phyloP scores from a whole-genome alignment of 2,329 filamentous ascomycete species.

The Ceratocystis eucalypticola region DNA sequence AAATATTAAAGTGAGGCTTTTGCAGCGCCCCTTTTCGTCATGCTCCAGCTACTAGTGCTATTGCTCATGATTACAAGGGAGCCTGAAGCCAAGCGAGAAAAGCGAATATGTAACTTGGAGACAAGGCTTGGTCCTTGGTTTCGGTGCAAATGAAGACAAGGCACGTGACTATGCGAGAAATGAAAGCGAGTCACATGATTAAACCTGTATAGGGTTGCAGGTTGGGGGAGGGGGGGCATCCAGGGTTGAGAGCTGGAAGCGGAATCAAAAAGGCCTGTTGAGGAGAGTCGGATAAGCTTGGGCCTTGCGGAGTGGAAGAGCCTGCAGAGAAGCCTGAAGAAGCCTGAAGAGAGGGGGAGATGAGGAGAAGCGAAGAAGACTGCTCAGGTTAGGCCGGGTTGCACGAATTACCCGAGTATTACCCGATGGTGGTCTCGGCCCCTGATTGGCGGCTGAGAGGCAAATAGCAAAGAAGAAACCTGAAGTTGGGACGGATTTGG shows the following conservation, averaged over 20 bases:
- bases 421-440: not conserved
- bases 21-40: not conserved
- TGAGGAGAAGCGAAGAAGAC: not conserved
- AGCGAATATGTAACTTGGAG: not conserved
- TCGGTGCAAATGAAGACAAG: not conserved
- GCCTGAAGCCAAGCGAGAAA: not conserved
- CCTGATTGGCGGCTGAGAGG: slow-evolving; percentile 1
- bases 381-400: not conserved
- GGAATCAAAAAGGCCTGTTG: too few species aligned
- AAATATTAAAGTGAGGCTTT: not conserved
- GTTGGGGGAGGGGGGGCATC: too few species aligned
- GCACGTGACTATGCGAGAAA: not conserved
- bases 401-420: not conserved
- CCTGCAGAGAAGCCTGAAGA: not conserved
- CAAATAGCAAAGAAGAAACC: not conserved
- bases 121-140: too few species aligned
- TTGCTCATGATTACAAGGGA: too few species aligned
- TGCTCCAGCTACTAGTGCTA: too few species aligned
- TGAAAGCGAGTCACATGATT: not conserved
- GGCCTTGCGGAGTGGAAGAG: not conserved
- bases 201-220: too few species aligned
- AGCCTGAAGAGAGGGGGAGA: not conserved
- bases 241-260: too few species aligned
- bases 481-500: not conserved
- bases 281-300: not conserved